Percentiles rank a stretch among this genome's conserved stretches.
Conservation (phyloP, 768 basidiomycete genomes). For the Cyclocybe cylindracea region DNA sequence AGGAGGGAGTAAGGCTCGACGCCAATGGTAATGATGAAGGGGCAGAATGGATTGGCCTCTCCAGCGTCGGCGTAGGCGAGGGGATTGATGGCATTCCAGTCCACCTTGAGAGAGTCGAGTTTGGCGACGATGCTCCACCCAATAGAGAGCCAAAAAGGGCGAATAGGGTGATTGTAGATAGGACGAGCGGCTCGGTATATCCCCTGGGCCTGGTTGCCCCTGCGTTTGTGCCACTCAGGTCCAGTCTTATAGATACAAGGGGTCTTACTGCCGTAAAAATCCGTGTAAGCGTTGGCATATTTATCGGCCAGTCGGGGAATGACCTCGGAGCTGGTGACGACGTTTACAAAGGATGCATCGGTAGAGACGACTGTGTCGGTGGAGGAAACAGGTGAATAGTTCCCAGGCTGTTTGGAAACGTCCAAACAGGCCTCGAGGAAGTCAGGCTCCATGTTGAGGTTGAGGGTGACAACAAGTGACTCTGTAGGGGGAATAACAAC, state of each 20-base stretch:
- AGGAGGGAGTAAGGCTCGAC: slow-evolving; percentile 29
- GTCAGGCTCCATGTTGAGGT: too few species aligned
- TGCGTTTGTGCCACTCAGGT: slow-evolving; percentile 21
- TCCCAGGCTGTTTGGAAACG: too few species aligned
- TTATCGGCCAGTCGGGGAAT: neutral
- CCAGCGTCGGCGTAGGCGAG: slow-evolving; percentile 29
- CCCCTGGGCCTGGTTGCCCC: slow-evolving; percentile 14
- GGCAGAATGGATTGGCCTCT: slow-evolving; percentile 16
- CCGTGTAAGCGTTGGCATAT: slow-evolving; percentile 18
- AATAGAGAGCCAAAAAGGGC: slow-evolving; percentile 22
- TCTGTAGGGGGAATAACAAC: too few species aligned
- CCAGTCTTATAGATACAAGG: slow-evolving; percentile 30
- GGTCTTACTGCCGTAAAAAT: slow-evolving; percentile 26
- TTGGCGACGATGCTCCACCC: slow-evolving; percentile 16
- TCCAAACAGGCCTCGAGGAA: too few species aligned
- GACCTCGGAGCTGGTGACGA: too few species aligned
- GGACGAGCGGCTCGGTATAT: slow-evolving; percentile 24
- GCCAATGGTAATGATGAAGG: slow-evolving; percentile 30
- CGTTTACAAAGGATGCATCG: too few species aligned
- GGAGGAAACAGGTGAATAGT: too few species aligned
- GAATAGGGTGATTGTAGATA: slow-evolving; percentile 27
- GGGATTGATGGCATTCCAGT: slow-evolving; percentile 31
- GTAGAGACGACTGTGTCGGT: too few species aligned
- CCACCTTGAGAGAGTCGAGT: slow-evolving; percentile 26
- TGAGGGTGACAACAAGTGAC: too few species aligned